A percentile compares a stretch with the other conserved stretches of the same genome.
phyloP scores from a whole-genome alignment of 495 filamentous ascomycete genomes.

The Hypoxylon perforatum region DNA sequence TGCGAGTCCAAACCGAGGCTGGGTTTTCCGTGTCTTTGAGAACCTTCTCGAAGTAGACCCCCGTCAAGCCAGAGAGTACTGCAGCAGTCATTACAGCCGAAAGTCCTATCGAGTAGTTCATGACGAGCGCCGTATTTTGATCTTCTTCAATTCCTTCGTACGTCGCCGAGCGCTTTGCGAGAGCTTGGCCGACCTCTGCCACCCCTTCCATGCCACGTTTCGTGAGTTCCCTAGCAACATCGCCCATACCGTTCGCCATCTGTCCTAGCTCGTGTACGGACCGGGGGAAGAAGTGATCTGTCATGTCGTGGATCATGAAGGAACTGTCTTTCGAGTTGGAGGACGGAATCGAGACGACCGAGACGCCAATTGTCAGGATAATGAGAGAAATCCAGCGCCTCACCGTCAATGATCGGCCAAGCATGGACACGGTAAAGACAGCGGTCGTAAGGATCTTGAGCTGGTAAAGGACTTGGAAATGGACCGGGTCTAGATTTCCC shows the following conservation, averaged over 20 bases:
- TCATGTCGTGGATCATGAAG: slow-evolving; percentile 64
- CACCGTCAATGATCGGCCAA: slow-evolving; percentile 73
- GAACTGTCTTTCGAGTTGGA: slow-evolving; percentile 56
- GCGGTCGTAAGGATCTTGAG: slow-evolving; percentile 93
- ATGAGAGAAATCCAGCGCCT: slow-evolving; percentile 84
- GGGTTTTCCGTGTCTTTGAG: slow-evolving; percentile 80
- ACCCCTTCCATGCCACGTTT: slow-evolving; percentile 56
- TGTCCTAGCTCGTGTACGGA: slow-evolving; percentile 72
- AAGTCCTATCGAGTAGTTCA: slow-evolving; percentile 83
- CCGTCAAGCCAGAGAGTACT: slow-evolving; percentile 81
- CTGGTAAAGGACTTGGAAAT: slow-evolving; percentile 93
- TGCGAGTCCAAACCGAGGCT: slow-evolving; percentile 88
- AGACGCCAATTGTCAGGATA: slow-evolving; percentile 84
- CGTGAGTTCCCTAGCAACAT: slow-evolving; percentile 61
- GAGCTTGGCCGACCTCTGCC: slow-evolving; percentile 51
- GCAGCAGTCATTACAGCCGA: slow-evolving; percentile 80
- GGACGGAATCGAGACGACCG: slow-evolving; percentile 84
- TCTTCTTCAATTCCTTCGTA: slow-evolving; percentile 95
- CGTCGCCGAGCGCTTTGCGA: slow-evolving; percentile 86
- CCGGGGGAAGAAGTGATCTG: slow-evolving; percentile 75
- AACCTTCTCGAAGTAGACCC: slow-evolving; percentile 95
- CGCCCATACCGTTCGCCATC: slow-evolving; percentile 52
- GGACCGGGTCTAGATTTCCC: slow-evolving; percentile 88
- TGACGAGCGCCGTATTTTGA: slow-evolving; percentile 68
- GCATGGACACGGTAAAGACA: slow-evolving; percentile 82